Conservation (phyloP, 345 rosid species). For the Eucalyptus melliodora region DNA sequence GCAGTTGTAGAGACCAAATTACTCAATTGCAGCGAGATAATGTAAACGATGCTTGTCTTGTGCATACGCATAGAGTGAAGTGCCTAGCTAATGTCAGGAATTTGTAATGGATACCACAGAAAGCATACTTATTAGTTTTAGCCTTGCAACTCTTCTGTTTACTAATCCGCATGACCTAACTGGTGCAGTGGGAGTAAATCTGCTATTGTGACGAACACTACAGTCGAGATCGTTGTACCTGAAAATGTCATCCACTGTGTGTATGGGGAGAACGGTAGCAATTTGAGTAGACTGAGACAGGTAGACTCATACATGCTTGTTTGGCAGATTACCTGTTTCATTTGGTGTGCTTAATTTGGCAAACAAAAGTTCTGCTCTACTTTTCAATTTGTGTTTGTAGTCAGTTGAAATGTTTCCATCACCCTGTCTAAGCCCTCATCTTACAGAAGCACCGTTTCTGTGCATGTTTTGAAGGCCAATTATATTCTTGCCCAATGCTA, state of each 20-base stretch:
- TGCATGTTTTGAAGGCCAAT: background rate
- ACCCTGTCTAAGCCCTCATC: background rate
- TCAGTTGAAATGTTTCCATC: background rate
- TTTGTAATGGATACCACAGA: background rate
- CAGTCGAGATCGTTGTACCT: slow-evolving; percentile 72
- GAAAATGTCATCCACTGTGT: slow-evolving; percentile 54
- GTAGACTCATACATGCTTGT: slow-evolving; percentile 4
- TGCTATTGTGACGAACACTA: slow-evolving; percentile 76
- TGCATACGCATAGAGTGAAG: background rate
- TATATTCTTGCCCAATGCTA: background rate
- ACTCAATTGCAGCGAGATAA: background rate
- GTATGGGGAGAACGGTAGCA: slow-evolving; percentile 74
- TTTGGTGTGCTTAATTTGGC: background rate
- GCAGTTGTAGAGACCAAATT: background rate
- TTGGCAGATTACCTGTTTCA: background rate
- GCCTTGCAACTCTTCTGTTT: background rate
- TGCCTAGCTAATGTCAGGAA: background rate
- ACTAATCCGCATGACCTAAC: background rate
- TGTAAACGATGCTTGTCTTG: background rate
- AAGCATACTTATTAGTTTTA: background rate
- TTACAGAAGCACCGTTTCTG: background rate
- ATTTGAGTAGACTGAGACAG: slow-evolving; percentile 71
- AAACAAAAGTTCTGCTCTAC: background rate
- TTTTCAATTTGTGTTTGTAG: background rate
- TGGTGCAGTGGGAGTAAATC: slow-evolving; percentile 62